Base-by-base conservation (phyloP, 805 yeast species). In the Komagataella pseudopastoris region DNA sequence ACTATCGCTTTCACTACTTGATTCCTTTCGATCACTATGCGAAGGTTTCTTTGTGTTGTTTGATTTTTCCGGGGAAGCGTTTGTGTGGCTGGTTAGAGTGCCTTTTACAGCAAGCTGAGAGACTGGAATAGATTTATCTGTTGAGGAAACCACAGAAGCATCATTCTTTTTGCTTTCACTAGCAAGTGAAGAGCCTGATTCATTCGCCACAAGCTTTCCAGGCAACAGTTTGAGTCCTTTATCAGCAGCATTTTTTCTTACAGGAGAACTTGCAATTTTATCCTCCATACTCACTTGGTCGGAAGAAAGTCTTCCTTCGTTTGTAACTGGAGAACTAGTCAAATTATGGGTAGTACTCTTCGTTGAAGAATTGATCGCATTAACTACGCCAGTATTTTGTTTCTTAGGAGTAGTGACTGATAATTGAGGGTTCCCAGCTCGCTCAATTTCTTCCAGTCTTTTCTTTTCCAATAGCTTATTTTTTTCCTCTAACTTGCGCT, bases 1-100 rank as follows among this genome's bases (percentile, higher is more conserved):
- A 44, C 52, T 45, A 45, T 46, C 52, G 43, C 48, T 51, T 16
- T 43, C 52, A 48, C 36, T 36, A 46, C 30, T 17, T 30, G 39
- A 30, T 30, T 30, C 39, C 6, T 30, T 5, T 10, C 8, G 39
- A 30, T 30, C 39, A 8, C 14, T 30, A 30, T 30, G 14, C 14
- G n/a, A 4, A 14, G 14, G 5, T 30, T 4, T 14, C 14, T 30
- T 30, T 10, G 14, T 30, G 39, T 4, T 8, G 39, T 5, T 30
- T 30, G 14, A 30, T 6, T 30, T 30, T 10, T 30, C 39, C 2
- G n/a, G 14, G 8, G 39, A 30, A 30, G 5, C n/a, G 10, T 30
- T 30, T 10, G 5, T 6, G 39, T 30, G 39, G 14, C 14, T 30
- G 4, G 39, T 3, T 30, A 14, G 14, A 10, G 14, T 8, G 10